A percentile compares a stretch with the other conserved stretches of the same genome.
Evolutionary conservation across 2,329 filamentous ascomycete species (phyloP).

Genomic region (Parastagonospora avenae): DNA sequence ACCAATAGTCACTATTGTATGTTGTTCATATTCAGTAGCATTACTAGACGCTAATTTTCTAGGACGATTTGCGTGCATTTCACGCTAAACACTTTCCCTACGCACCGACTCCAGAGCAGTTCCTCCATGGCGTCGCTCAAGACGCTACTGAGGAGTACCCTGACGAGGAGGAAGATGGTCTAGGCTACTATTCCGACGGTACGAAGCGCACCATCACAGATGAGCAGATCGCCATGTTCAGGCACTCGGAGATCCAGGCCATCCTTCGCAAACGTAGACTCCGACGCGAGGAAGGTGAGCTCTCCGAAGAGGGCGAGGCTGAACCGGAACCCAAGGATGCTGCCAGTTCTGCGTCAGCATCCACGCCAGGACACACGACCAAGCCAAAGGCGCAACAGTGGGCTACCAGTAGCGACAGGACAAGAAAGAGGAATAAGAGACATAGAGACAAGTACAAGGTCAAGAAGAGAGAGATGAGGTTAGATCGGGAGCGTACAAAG

Average conservation of each 20-base stretch:
- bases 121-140: slow-evolving; percentile 35
- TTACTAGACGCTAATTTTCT: slow-evolving; percentile 16
- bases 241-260: slow-evolving; percentile 82
- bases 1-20: slow-evolving; percentile 41
- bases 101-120: slow-evolving; percentile 40
- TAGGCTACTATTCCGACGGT: slow-evolving; percentile 87
- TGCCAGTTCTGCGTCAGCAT: not conserved
- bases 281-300: slow-evolving; percentile 26
- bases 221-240: slow-evolving; percentile 87
- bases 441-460: slow-evolving; percentile 30
- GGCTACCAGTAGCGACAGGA: slow-evolving; percentile 30
- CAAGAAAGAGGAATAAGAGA: slow-evolving; percentile 31
- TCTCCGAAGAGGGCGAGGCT: slow-evolving; percentile 16
- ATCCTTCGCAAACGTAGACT: slow-evolving; percentile 56
- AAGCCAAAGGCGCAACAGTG: slow-evolving; percentile 32
- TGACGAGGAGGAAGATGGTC: slow-evolving; percentile 63
- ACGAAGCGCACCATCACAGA: slow-evolving; percentile 88
- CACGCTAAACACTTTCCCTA: slow-evolving; percentile 51
- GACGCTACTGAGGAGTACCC: slow-evolving; percentile 36
- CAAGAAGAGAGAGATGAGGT: slow-evolving; percentile 28
- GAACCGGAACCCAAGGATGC: not conserved
- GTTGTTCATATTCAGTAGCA: slow-evolving; percentile 4
- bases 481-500: slow-evolving; percentile 23
- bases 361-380: slow-evolving; percentile 14
- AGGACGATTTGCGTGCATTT: slow-evolving; percentile 53